A percentile compares a stretch with the other conserved stretches of the same genome.
Conservation (phyloP, 352 stramenopile species). For the Globisporangium apiculatum region DNA sequence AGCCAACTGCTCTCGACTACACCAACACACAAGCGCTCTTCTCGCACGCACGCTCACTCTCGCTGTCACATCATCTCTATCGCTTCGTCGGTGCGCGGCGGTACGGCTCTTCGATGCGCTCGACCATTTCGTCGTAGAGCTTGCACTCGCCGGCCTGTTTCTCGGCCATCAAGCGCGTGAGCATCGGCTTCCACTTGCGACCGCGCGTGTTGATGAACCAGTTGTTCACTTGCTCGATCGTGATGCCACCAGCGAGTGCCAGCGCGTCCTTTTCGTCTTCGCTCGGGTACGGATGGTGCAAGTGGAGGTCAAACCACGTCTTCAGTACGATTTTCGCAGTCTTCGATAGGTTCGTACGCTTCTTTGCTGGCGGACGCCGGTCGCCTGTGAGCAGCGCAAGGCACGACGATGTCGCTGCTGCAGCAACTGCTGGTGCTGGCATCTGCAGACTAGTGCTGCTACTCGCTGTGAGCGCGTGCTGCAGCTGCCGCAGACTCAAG, state of each 20-base stretch:
- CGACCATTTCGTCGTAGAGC: conserved; percentile 70
- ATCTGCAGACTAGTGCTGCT: not conserved
- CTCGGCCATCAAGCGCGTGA: conserved; percentile 60
- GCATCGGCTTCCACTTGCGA: conserved; percentile 83
- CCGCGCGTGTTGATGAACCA: conserved; percentile 87
- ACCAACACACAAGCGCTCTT: too few relatives aligned
- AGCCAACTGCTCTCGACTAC: too few relatives aligned
- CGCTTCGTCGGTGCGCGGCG: conserved; percentile 22
- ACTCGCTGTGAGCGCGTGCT: conserved; percentile 19
- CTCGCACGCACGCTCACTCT: not conserved
- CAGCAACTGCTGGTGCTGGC: not conserved
- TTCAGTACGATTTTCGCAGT: conserved; percentile 65
- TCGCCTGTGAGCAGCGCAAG: not conserved
- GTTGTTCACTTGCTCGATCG: conserved; percentile 85
- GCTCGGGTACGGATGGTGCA: conserved; percentile 81
- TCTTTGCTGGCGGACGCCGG: conserved; percentile 31
- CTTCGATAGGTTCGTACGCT: conserved; percentile 71
- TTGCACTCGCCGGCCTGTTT: conserved; percentile 51
- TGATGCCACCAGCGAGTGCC: conserved; percentile 58
- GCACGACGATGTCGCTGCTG: not conserved
- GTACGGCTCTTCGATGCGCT: conserved; percentile 76
- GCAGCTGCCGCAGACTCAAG: conserved; percentile 25
- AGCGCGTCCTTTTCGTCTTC: conserved; percentile 81
- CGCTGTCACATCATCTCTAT: conserved; percentile 2
- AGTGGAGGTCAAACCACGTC: conserved; percentile 77